Base-by-base conservation (phyloP, 176 grass and related monocot genomes). In the Pontederia crassipes region DNA sequence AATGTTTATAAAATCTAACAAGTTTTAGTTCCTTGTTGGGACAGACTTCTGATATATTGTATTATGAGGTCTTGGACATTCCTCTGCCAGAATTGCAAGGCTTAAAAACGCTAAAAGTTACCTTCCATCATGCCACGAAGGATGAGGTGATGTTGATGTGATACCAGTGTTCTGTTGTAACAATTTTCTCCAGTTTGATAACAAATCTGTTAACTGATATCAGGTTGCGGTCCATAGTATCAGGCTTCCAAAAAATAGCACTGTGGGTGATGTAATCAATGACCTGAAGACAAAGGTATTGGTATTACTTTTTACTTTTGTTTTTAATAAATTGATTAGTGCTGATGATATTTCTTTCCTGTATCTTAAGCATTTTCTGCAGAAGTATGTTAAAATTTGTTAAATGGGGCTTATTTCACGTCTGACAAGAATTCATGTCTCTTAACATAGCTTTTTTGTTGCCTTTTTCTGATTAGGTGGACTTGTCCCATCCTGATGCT, bases 11-110 rank as follows among this genome's bases (percentile, higher is more conserved):
- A 40, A 7, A 40, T 24, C 32, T 40, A 40, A 40, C 32, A 40
- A 40, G 6, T 15, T 60, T 28, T 32, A 28, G 35, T 60, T 11
- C 52, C 54, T 62, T 9, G 12, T 77, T 82, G 28, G 28, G 64
- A 18, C 85, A 95, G 89, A 90, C 75, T 3, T 90, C 91, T 17
- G 86, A 90, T 62, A 90, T 96, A 46, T 79, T 96, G 65, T 96
- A 96, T 65, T 96, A 90, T 62, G 91, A 96, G 84, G 86, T 87
- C 26, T 54, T 96, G 80, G 91, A 96, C 68, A 90, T 96, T 71
- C 86, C 91, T 52, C 59, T 96, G 61, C 91, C 91, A 58, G 91
- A 96, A 74, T 72, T 96, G 75, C 91, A 96, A 76, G 71, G 79
- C 75, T 68, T 95, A 51, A 95, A 95, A 84, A 87, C 91, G 59